phyloP scores from a whole-genome alignment of 768 basidiomycete genomes.

The Pleurotus tuoliensis region DNA sequence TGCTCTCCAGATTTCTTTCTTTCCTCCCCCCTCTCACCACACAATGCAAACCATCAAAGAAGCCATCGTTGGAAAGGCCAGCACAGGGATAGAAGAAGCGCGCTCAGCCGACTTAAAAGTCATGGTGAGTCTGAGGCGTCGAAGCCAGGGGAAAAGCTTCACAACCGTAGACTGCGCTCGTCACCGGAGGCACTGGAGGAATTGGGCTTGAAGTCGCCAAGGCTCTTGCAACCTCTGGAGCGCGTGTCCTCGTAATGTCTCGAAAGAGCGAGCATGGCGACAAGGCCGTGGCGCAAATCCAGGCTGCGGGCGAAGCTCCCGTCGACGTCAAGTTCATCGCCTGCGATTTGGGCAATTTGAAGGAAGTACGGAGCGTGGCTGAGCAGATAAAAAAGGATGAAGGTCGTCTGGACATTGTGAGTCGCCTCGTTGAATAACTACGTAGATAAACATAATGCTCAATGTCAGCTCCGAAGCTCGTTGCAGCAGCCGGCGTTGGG shows the following conservation, averaged over 20 bases:
- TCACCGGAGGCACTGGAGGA: constrained; percentile 18
- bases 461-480: not conserved
- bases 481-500: not conserved
- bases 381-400: constrained; percentile 6
- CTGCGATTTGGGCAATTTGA: constrained; percentile 9
- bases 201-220: constrained; percentile 36
- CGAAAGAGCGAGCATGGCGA: constrained; percentile 30
- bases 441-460: not conserved
- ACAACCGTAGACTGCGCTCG: not conserved
- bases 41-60: constrained; percentile 1
- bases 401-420: constrained; percentile 9
- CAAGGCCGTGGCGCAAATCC: constrained; percentile 31
- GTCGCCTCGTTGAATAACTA: not conserved
- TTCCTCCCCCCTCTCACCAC: too few relatives aligned
- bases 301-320: constrained; percentile 23
- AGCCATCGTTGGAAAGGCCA: not conserved
- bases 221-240: constrained; percentile 34
- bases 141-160: not conserved
- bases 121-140: not conserved
- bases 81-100: not conserved
- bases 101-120: not conserved
- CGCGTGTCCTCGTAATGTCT: constrained; percentile 41
- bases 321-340: constrained; percentile 27
- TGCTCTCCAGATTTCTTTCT: too few relatives aligned
- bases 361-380: constrained; percentile 8